phyloP scores from a whole-genome alignment of 73 alveolate species.

The Paramecium octaurelia region DNA sequence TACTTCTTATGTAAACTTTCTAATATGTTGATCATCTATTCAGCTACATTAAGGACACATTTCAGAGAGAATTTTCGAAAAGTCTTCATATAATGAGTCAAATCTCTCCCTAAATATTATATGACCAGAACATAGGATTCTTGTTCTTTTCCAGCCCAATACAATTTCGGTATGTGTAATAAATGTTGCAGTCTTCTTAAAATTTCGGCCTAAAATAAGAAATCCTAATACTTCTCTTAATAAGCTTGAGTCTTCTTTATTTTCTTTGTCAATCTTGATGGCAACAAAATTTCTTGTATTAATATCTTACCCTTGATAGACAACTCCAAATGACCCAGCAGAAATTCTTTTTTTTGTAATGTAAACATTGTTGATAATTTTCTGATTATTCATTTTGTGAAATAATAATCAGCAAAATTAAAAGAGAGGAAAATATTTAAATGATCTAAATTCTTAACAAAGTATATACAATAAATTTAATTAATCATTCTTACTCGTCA shows the following conservation, averaged over 20 bases:
- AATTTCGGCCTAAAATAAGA: slow-evolving; percentile 33
- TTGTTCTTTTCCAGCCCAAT: slow-evolving; percentile 66
- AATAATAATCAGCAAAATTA: neutral
- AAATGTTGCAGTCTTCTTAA: slow-evolving; percentile 14
- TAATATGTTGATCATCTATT: slow-evolving; percentile 81
- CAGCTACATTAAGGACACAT: slow-evolving; percentile 84
- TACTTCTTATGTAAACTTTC: slow-evolving; percentile 84
- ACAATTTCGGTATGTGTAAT: slow-evolving; percentile 23
- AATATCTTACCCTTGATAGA: slow-evolving; percentile 69
- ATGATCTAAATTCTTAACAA: neutral
- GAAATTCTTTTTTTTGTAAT: slow-evolving; percentile 69
- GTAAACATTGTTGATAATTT: slow-evolving; percentile 33
- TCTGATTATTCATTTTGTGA: neutral
- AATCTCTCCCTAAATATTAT: slow-evolving; percentile 88
- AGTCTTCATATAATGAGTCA: slow-evolving; percentile 79
- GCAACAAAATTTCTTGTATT: slow-evolving; percentile 1
- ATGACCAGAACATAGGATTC: slow-evolving; percentile 82
- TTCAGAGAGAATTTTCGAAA: slow-evolving; percentile 79
- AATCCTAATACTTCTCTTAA: neutral
- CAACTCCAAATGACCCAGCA: slow-evolving; percentile 89
- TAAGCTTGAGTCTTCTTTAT: neutral
- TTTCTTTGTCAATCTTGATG: neutral
- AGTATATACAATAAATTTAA: neutral
- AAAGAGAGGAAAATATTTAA: neutral
- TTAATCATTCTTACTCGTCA: neutral